Conservation (phyloP, 805 yeast genomes). For the Brettanomyces nanus region DNA sequence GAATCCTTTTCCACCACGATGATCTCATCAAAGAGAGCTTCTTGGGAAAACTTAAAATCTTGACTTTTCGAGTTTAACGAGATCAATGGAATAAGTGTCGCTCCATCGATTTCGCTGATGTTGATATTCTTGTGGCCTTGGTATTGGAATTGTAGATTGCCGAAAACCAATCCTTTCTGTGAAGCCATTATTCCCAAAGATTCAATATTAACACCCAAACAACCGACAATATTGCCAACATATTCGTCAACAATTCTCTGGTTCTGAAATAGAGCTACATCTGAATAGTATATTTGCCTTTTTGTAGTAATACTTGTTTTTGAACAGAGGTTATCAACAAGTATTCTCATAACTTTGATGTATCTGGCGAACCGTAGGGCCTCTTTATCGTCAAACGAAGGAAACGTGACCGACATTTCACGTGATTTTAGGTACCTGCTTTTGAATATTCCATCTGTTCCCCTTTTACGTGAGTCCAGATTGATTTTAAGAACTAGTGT, state of each 20-base stretch:
- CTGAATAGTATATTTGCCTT: slow-evolving; percentile 52
- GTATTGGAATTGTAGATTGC: slow-evolving; percentile 24
- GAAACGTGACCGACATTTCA: neutral
- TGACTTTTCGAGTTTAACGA: slow-evolving; percentile 13
- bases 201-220: slow-evolving; percentile 31
- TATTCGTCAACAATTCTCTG: slow-evolving; percentile 36
- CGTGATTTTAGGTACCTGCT: neutral
- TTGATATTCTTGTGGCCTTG: neutral
- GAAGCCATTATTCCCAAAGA: slow-evolving; percentile 40
- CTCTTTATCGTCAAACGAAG: slow-evolving; percentile 1
- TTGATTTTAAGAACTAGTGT: slow-evolving; percentile 10
- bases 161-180: slow-evolving; percentile 49
- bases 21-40: slow-evolving; percentile 17
- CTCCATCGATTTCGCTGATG: slow-evolving; percentile 9
- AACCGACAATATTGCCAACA: slow-evolving; percentile 30
- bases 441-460: slow-evolving; percentile 1
- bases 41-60: slow-evolving; percentile 11
- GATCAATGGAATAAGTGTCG: slow-evolving; percentile 34
- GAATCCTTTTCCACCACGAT: slow-evolving; percentile 48
- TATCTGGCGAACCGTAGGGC: slow-evolving; percentile 1
- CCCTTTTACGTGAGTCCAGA: neutral
- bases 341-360: neutral
- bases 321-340: neutral
- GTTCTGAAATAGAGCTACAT: slow-evolving; percentile 40
- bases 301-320: slow-evolving; percentile 28